Conservation (phyloP, 179 eudicot genomes). For the Spinacia oleracea region DNA sequence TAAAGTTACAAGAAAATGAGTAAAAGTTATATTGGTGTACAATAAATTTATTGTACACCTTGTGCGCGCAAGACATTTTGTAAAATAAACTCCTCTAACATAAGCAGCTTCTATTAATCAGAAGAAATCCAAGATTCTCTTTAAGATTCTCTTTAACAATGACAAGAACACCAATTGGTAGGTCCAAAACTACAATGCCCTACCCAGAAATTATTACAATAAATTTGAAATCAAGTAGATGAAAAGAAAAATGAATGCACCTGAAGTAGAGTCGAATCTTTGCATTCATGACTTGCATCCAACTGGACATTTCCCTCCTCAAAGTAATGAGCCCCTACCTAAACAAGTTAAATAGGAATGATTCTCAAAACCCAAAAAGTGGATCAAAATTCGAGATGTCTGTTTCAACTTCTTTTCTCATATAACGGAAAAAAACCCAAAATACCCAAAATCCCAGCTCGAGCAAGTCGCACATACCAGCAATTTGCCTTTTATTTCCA, state of each 20-base stretch:
- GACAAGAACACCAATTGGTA: not conserved
- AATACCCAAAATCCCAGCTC: not conserved
- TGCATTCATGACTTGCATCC: slow-evolving; percentile 89
- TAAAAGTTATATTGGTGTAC: too few relatives aligned
- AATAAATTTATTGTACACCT: too few relatives aligned
- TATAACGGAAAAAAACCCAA: not conserved
- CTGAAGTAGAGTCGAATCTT: slow-evolving; percentile 88
- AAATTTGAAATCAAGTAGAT: not conserved
- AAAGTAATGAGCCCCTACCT: slow-evolving; percentile 97
- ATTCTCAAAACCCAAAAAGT: not conserved
- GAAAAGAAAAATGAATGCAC: slow-evolving; percentile 29
- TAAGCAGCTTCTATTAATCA: not conserved
- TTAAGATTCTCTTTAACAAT: not conserved
- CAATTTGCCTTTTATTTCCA: slow-evolving; percentile 77
- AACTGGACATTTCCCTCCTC: slow-evolving; percentile 99
- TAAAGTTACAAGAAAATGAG: too few relatives aligned
- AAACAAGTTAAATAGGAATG: slow-evolving; percentile 14
- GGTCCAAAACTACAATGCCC: not conserved
- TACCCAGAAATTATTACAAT: slow-evolving; percentile 5
- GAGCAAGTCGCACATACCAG: slow-evolving; percentile 48
- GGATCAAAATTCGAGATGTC: not conserved
- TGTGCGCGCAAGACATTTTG: too few relatives aligned
- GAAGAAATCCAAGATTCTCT: not conserved
- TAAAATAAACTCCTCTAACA: not conserved
- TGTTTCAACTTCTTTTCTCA: too few relatives aligned